phyloP scores from a whole-genome alignment of 1,284 basidiomycete species.

The Ustilago shanxiensis region DNA sequence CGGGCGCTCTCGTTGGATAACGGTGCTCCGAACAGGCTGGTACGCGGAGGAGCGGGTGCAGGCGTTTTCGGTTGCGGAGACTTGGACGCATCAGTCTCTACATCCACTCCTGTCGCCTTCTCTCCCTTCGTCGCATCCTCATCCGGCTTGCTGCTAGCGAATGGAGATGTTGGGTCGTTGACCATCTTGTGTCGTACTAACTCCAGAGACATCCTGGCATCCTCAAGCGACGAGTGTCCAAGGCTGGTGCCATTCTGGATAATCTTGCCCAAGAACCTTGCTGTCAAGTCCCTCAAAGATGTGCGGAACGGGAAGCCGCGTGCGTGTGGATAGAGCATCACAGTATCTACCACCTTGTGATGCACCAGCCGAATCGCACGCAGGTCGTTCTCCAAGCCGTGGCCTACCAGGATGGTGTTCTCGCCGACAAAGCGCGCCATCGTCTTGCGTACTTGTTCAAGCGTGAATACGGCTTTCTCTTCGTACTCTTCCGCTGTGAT shows the following conservation, averaged over 20 bases:
- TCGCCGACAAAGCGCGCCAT: slow-evolving; percentile 58
- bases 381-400: slow-evolving; percentile 67
- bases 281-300: slow-evolving; percentile 59
- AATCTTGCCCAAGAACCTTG: slow-evolving; percentile 58
- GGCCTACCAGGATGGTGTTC: slow-evolving; percentile 64
- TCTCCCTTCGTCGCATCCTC: background rate
- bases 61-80: background rate
- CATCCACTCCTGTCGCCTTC: slow-evolving; percentile 29
- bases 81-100: slow-evolving; percentile 6
- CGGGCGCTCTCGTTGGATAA: slow-evolving; percentile 43
- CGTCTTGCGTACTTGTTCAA: slow-evolving; percentile 47
- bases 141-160: slow-evolving; percentile 18
- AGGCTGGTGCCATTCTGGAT: slow-evolving; percentile 61
- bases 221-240: slow-evolving; percentile 65
- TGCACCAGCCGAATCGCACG: slow-evolving; percentile 63
- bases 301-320: slow-evolving; percentile 64
- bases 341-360: slow-evolving; percentile 59
- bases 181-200: slow-evolving; percentile 56
- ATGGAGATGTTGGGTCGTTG: slow-evolving; percentile 39
- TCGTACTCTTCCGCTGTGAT: slow-evolving; percentile 58
- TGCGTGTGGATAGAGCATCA: slow-evolving; percentile 63
- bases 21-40: slow-evolving; percentile 40
- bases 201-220: slow-evolving; percentile 62
- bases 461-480: slow-evolving; percentile 42
- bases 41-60: slow-evolving; percentile 15